Base-by-base conservation (phyloP, 2,329 filamentous ascomycete species). In the Cercospora nicotianae region DNA sequence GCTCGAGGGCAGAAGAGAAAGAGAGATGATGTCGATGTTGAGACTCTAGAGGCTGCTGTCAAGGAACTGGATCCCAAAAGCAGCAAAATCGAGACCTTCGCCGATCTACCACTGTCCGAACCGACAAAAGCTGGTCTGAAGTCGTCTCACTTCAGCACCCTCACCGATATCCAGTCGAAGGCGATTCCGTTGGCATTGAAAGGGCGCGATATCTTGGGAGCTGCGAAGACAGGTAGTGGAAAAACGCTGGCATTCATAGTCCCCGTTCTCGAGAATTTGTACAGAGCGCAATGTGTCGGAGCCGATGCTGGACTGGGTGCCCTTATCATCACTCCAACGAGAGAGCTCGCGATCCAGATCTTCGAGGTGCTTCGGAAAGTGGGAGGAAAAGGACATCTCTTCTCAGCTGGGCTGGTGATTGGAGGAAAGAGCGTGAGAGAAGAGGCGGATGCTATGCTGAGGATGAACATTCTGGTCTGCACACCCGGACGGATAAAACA, bases 391-490 rank as follows among this genome's bases (percentile, higher is more conserved):
- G 83, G 83, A 67, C 94, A 99, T 79, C 85, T 88, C 68, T 97
- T 98, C 79, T 96, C 94, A 0, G 95, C 95, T 0, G 95, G 95
- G 0, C 81, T 98, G 74, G 88, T 99, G 9, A 98, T 98, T 74
- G 95, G 95, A 48, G 95, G 95, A 48, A 97, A 96, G 84, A 94
- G 87, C 78, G 77, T 97, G 75, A 90, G 91, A 76, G 94, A 97
- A 76, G 90, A 99, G 81, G 89, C 92, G 26, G 92, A 96, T 74
- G 87, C 94, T 36, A 78, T 99, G 68, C 87, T 88, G 3, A 88
- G 93, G 71, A 98, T 99, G 94, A 99, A 98, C 78, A 98, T 99
- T 59, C 82, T 99, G 28, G 93, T 99, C 9, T 96, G 94, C 76
- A 99, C 95, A 1, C 95, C 95, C 0, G 95, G 95, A 1, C 88